Conservation (phyloP, 306 rosid genomes). For the Luffa acutangula region DNA sequence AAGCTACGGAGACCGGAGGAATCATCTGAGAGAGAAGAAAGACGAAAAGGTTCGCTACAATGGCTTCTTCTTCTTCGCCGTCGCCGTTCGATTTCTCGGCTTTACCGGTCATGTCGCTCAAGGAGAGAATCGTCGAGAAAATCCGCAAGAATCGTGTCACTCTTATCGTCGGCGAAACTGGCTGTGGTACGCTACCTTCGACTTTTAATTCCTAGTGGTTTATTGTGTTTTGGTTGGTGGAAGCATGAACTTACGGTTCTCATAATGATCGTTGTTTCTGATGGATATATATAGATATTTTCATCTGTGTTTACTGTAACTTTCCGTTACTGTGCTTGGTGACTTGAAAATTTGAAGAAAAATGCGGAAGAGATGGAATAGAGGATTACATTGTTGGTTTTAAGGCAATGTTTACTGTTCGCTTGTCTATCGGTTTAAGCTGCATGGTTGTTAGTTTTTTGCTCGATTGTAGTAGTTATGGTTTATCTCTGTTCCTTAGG, state of each 20-base stretch:
- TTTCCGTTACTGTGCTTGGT: neutral
- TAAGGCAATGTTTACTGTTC: neutral
- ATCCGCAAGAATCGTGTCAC: conserved; percentile 74
- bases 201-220: neutral
- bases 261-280: neutral
- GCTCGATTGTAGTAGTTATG: conserved; percentile 8
- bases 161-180: conserved; percentile 78
- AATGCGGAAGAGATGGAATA: neutral
- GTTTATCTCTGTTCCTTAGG: conserved; percentile 7
- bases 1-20: neutral
- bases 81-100: conserved; percentile 31
- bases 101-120: conserved; percentile 54
- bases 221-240: neutral
- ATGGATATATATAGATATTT: neutral
- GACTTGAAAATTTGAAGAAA: neutral
- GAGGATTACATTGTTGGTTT: neutral
- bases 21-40: neutral
- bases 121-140: conserved; percentile 62
- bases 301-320: neutral
- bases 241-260: neutral
- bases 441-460: conserved; percentile 5
- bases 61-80: conserved; percentile 50
- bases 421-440: neutral
- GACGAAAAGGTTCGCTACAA: neutral
- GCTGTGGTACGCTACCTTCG: conserved; percentile 42